These are phyloP conservation scores for Protostelium mycophagum DNA, from an alignment of 78 protist species.

Conservation along the genomic window DNA sequence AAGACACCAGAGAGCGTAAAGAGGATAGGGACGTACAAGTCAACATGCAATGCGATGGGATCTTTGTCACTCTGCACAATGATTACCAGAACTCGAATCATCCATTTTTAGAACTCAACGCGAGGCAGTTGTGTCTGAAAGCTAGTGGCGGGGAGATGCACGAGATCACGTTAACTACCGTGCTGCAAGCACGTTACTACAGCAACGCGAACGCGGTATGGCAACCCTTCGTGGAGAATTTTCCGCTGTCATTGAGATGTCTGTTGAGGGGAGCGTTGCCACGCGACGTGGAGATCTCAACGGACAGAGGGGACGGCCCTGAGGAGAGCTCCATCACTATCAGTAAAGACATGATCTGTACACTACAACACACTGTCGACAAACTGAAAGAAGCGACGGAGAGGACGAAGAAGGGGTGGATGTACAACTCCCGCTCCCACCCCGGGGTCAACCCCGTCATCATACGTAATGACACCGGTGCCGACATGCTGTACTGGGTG, in stretches of 20 bases:
- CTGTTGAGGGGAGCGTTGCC: neutral
- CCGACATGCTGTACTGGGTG: neutral
- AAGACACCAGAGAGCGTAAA: neutral
- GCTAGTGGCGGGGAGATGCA: neutral
- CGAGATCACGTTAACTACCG: neutral
- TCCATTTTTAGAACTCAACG: neutral
- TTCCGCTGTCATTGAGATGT: neutral
- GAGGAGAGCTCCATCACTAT: neutral
- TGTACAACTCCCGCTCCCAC: neutral
- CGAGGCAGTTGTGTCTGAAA: neutral
- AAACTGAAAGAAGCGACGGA: neutral
- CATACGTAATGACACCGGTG: neutral
- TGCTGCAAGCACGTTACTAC: neutral
- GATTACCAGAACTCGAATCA: neutral
- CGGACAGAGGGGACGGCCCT: neutral
- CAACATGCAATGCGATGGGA: neutral
- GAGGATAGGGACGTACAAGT: neutral
- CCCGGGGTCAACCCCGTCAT: neutral
- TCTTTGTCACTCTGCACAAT: neutral
- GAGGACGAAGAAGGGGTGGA: neutral
- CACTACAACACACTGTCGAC: neutral
- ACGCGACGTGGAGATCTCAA: neutral
- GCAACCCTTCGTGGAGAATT: neutral
- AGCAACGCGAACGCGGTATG: neutral
- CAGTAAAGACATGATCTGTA: neutral